Evolutionary conservation across 306 rosid species (phyloP), one percentile per base, ranked within the genome.

Genomic region (Biancaea sappan): DNA sequence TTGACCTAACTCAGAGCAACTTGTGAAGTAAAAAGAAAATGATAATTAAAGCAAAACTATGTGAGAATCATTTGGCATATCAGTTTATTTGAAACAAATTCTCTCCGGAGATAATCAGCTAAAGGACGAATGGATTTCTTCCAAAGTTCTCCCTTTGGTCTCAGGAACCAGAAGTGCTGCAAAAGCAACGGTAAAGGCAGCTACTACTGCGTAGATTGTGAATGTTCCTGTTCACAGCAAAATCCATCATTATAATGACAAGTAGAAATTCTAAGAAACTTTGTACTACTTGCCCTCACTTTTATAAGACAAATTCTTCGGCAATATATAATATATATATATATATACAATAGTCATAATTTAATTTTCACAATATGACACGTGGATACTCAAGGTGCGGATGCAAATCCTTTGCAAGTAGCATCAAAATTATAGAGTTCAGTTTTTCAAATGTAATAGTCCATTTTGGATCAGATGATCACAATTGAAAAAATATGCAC

Each of bases 121-220:
- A 34, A 29, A 66, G 62, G 97, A 92, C 38, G 54, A 75, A 56
- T 89, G 97, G 70, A 92, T 92, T 84, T 92, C 97, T 83, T 89
- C 97, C 76, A 92, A 79, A 57, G 96, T 83, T 86, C 97, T 84
- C 37, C 96, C 97, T 67, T 88, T 92, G 69, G 97, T 92, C 74
- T 92, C 97, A 3, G 96, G 97, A 31, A 89, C 97, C 89, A 86
- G 89, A 10, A 80, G 25, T 6, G 85, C 24, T 4, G 80, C 80
- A 57, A 89, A 92, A 66, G 50, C 85, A 38, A 89, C 72, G 4
- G 96, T 81, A 4, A 89, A 83, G 44, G 84, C 88, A 59, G 89
- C 38, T 56, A 92, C 81, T 4, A 82, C 34, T 8, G 87, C 71
- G 82, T 89, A 92, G 51, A 86, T 79, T 66, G 82, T 40, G 76